Evolutionary conservation across 116 monocot genomes (phyloP), one percentile per base, ranked within the genome.

Genomic region (Dioscorea cayenensis): DNA sequence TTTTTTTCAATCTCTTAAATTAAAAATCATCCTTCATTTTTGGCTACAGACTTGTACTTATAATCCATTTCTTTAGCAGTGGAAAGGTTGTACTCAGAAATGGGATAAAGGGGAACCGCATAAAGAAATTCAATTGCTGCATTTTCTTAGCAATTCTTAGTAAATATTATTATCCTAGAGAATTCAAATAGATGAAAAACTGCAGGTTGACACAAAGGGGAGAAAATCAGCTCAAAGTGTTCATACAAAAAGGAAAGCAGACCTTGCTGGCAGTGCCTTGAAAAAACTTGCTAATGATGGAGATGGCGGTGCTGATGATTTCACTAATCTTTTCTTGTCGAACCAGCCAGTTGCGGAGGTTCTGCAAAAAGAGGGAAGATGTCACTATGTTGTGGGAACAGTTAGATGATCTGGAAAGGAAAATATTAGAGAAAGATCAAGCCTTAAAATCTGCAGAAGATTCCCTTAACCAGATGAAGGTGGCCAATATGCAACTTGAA

Each of bases 391-490:
- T 96, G 65, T 82, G 70, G 6, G 84, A 83, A 62, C 90, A 92
- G 65, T 68, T 96, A 51, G 79, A 78, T 71, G 89, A 83, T 0
- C 65, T 96, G 35, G 76, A 82, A 58, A 87, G 71, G 62, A 90
- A 79, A 60, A 62, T 95, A 48, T 18, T 77, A n/a, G 89, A 89
- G 78, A 95, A 95, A 76, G 92, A 95, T 66, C 89, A 85, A 73
- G 74, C 77, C 36, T 36, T 96, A 60, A 92, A 82, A 71, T 79
- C 75, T 51, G 85, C 84, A 49, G 79, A 95, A 69, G 81, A 59
- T 75, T 79, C 84, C 32, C 6, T 81, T 17, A 76, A 70, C 76
- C 79, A 88, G 73, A 76, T 92, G 80, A 79, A 64, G 66, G 77
- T 77, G 48, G 62, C 67, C 66, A 66, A 73, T 65, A 73, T 50